These are phyloP conservation scores for Podospora pseudocomata DNA, from an alignment of 495 filamentous ascomycete species.

Conservation along the genomic window DNA sequence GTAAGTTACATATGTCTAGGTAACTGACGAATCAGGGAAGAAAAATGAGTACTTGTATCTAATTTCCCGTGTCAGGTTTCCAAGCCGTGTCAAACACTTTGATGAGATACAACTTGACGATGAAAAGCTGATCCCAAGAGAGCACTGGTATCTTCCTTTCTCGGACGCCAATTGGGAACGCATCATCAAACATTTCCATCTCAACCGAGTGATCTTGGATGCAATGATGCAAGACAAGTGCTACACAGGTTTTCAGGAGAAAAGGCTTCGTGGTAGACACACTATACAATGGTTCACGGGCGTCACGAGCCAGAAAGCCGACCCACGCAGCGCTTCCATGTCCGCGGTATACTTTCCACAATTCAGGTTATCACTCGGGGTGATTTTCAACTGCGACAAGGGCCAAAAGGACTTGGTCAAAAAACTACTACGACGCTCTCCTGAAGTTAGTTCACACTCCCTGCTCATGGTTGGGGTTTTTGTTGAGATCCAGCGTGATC, in stretches of 20 bases:
- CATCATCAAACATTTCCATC: neutral
- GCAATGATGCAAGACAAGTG: neutral
- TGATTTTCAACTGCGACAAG: neutral
- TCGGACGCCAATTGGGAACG: neutral
- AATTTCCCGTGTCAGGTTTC: neutral
- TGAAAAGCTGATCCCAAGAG: neutral
- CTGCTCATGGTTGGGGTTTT: neutral
- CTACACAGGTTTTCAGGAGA: neutral
- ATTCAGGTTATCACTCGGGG: neutral
- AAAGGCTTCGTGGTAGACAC: neutral
- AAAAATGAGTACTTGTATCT: no score
- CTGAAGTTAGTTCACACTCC: neutral
- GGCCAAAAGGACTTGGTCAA: neutral
- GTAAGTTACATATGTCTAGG: neutral
- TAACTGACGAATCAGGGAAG: no score
- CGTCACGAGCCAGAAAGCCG: neutral
- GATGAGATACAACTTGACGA: neutral
- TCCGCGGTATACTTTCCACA: neutral
- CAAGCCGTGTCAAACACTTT: neutral
- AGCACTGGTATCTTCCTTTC: neutral
- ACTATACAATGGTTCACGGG: neutral
- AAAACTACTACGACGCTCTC: neutral
- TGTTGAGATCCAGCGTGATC: neutral
- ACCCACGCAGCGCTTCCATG: neutral
- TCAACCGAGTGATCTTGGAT: neutral